phyloP scores from a whole-genome alignment of 2,329 filamentous ascomycete genomes.

The Diaporthe eres region DNA sequence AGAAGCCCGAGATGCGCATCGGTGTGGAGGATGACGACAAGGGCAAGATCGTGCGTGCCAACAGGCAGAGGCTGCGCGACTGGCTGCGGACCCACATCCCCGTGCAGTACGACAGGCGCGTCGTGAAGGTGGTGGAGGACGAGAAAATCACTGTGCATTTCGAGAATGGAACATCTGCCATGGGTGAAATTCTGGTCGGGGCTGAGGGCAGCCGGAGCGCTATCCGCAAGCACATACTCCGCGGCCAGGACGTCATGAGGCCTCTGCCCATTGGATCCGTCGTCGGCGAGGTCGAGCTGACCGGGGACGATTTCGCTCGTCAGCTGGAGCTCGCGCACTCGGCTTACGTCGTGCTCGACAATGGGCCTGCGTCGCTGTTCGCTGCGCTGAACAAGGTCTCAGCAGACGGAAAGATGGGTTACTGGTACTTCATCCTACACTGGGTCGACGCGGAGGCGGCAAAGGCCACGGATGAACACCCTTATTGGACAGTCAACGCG shows the following conservation, averaged over 20 bases:
- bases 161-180: constrained; percentile 57
- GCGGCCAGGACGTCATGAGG: constrained; percentile 47
- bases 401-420: constrained; percentile 43
- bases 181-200: constrained; percentile 61
- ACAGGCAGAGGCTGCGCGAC: constrained; percentile 48
- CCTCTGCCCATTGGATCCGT: constrained; percentile 48
- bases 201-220: constrained; percentile 60
- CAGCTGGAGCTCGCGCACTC: constrained; percentile 52
- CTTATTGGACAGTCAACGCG: constrained; percentile 36
- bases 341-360: constrained; percentile 45
- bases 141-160: constrained; percentile 58
- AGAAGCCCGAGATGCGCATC: constrained; percentile 37
- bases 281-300: constrained; percentile 47
- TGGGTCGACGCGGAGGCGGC: constrained; percentile 43
- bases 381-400: constrained; percentile 46
- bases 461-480: constrained; percentile 23
- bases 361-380: constrained; percentile 43
- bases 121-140: constrained; percentile 52
- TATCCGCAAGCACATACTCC: constrained; percentile 51
- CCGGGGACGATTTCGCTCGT: constrained; percentile 47
- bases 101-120: constrained; percentile 57
- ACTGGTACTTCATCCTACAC: constrained; percentile 50
- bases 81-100: constrained; percentile 48
- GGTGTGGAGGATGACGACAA: constrained; percentile 48
- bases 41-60: constrained; percentile 50